Conservation (phyloP, 805 yeast genomes). For the Candida insectalens region DNA sequence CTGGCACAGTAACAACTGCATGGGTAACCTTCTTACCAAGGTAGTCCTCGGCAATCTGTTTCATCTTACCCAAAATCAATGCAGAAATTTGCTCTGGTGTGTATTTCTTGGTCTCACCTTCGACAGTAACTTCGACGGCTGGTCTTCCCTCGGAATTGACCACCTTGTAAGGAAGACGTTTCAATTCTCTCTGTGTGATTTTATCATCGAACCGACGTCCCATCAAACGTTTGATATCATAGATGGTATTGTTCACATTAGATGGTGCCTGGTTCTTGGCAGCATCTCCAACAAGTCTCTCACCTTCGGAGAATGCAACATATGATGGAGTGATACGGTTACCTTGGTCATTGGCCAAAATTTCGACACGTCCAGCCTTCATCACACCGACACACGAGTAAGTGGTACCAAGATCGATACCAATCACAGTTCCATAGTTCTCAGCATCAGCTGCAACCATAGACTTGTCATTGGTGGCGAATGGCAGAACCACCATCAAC, state of each 20-base stretch:
- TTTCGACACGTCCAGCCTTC: constrained; percentile 60
- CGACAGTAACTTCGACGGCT: constrained; percentile 73
- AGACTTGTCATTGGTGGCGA: constrained; percentile 8
- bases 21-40: constrained; percentile 77
- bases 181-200: constrained; percentile 69
- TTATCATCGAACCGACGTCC: constrained; percentile 75
- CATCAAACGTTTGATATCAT: constrained; percentile 92
- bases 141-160: constrained; percentile 80
- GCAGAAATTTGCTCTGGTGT: constrained; percentile 94
- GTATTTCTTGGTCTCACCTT: constrained; percentile 79
- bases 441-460: constrained; percentile 18
- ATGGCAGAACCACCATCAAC: constrained; percentile 19
- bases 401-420: constrained; percentile 96
- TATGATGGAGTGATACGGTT: constrained; percentile 97
- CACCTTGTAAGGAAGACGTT: constrained; percentile 85
- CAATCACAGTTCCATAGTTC: constrained; percentile 44
- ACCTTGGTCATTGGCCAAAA: constrained; percentile 96
- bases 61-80: constrained; percentile 88
- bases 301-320: constrained; percentile 93
- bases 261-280: constrained; percentile 98
- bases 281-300: constrained; percentile 94
- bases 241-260: constrained; percentile 89
- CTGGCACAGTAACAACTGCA: constrained; percentile 90
- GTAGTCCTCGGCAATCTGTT: constrained; percentile 83
- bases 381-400: constrained; percentile 93